Base-by-base conservation (phyloP, 108 stramenopile species). In the Cyclostephanos tholiformis region DNA sequence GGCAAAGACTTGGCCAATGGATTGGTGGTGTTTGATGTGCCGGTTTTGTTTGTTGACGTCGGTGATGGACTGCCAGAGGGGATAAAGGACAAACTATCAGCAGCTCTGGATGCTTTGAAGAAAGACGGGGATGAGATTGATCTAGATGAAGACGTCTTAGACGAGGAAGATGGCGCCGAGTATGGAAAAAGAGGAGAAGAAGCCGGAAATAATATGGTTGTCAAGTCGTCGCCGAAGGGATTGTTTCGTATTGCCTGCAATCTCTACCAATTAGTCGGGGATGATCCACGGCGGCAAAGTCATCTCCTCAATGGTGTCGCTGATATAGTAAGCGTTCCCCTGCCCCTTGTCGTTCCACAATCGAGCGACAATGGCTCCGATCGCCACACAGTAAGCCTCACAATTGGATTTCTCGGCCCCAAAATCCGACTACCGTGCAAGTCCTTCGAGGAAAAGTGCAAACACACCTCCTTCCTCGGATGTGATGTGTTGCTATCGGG, bases 401-500 rank as follows among this genome's bases (percentile, higher is more conserved):
- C 65, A 20, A 23, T 78, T 5, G 80, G 76, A n/a, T 81, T 76
- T 27, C 63, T 63, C 7, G 20, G 58, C 27, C 65, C 80, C 29
- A 63, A 76, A 63, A 61, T 81, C 13, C 52, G 76, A 49, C 35
- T 81, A 4, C 76, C 80, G 2, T 78, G 80, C 41, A 63, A 43
- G 36, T 29, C 67, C 32, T 64, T 87, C 43, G 55, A 82, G 44
- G 51, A 63, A 27, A 85, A 87, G 64, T 50, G 82, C 13, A 76
- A 78, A 46, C 85, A 86, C 60, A 67, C 78, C 22, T 81, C 79
- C 1, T 87, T 83, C 65, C 59, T 77, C 44, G 88, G 89, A 48
- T 94, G 93, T 56, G 93, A 94, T 71, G 75, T 94, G 17, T 67
- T 94, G 13, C 73, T 94, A 57, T 83, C 88, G 13, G 58, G 76